These are phyloP conservation scores for Ceratocystis variospora DNA, from an alignment of 2,329 filamentous ascomycete genomes.

Conservation along the genomic window DNA sequence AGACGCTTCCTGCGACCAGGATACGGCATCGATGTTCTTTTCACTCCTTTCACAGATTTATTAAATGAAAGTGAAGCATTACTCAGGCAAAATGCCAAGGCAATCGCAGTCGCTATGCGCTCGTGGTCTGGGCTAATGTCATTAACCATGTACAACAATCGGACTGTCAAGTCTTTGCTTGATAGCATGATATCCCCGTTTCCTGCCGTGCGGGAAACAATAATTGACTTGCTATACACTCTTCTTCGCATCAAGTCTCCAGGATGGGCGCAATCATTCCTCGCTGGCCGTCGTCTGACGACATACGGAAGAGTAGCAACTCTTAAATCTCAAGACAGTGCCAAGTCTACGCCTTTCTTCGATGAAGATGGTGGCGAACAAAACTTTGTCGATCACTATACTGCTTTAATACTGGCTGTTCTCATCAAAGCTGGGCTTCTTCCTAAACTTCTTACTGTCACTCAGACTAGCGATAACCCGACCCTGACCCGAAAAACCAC, in stretches of 20 bases:
- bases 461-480: slow-evolving; percentile 52
- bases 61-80: slow-evolving; percentile 43
- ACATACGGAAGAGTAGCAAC: slow-evolving; percentile 93
- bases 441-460: slow-evolving; percentile 46
- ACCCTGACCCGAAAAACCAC: slow-evolving; percentile 77
- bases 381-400: slow-evolving; percentile 89
- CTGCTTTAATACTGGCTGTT: slow-evolving; percentile 70
- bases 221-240: slow-evolving; percentile 74
- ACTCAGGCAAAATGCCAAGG: slow-evolving; percentile 75
- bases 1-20: slow-evolving; percentile 75
- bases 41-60: slow-evolving; percentile 86
- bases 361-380: slow-evolving; percentile 58
- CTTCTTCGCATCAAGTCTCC: slow-evolving; percentile 79
- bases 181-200: slow-evolving; percentile 48
- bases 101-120: slow-evolving; percentile 81
- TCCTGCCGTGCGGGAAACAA: slow-evolving; percentile 50
- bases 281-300: slow-evolving; percentile 81
- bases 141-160: slow-evolving; percentile 75
- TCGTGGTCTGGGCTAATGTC: slow-evolving; percentile 89
- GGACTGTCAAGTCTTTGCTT: slow-evolving; percentile 66
- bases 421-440: slow-evolving; percentile 71
- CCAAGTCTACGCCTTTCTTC: slow-evolving; percentile 38
- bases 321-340: slow-evolving; percentile 46
- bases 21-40: slow-evolving; percentile 76
- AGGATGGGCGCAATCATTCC: slow-evolving; percentile 88